Evolutionary conservation across 257 asterid species (phyloP), one percentile per base, ranked within the genome.

Genomic region (Solanum chilense): DNA sequence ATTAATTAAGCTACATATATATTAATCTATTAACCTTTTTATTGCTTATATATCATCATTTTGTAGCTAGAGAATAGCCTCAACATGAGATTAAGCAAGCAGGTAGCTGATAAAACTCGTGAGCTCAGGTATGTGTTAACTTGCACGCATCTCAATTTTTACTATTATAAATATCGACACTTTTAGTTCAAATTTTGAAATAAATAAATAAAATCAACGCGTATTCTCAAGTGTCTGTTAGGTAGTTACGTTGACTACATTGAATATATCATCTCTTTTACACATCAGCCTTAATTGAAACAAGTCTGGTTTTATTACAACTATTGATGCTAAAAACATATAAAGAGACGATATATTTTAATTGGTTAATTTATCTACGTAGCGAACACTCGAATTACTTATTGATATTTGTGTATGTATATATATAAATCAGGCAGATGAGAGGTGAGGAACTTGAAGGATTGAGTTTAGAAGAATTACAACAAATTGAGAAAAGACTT

Each of bases 361-460:
- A 70, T 2, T 70, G 25, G 0, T 33, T 4, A 33, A 70, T 7
- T 70, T 31, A 33, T 70, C 13, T 33, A 31, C 1, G 2, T 33
- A 33, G 3, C 0, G 0, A 1, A 70, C 25, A 70, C 44, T 33
- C 4, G 4, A 16, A 8, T 12, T 33, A 33, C 29, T 35, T 10
- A 10, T 37, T 73, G 18, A 39, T 75, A 75, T 39, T 73, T 75
- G 18, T 73, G 91, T 88, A 29, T 80, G 6, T 25, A 0, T 44
- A 35, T 31, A 35, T 35, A 35, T 35, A 1, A 9, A 37, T 20
- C 90, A 89, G 93, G 88, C 89, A 78, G 68, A 85, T 91, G 88
- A 90, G 58, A 84, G 93, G 92, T 16, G 92, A 88, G 88, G 93
- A 91, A 68, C 91, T 91, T 83, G 88, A 88, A 83, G 92, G 92